Base-by-base conservation (phyloP, 2,329 filamentous ascomycete genomes). In the Talaromyces sp. region DNA sequence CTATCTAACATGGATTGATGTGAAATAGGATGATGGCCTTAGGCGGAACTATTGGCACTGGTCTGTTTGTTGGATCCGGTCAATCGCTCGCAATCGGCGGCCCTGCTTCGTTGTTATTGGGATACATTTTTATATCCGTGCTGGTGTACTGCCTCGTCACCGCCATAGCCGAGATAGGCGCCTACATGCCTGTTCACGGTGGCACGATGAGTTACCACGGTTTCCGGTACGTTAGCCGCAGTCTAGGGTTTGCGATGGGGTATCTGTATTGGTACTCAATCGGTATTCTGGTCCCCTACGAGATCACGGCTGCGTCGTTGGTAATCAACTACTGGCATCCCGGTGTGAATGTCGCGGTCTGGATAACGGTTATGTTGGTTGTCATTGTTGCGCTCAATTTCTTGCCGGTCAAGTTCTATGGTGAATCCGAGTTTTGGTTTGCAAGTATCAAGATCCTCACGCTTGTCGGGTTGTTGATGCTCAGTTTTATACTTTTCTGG, bases 301-400 rank as follows among this genome's bases (percentile, higher is more conserved):
- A 90, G 75, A 87, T 90, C 67, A 86, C 86, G 0, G 88, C 88
- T 8, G 86, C 87, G 13, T 84, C 85, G 47, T 82, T 89, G n/a
- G 81, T 90, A 35, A 87, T 90, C 66, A 78, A 85, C 66, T 89
- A 86, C 72, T 90, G 88, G 88, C 70, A 77, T 11, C 73, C 77
- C 3, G 70, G 71, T 19, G 76, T 82, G 58, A 77, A 80, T 49
- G 74, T 81, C 7, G 79, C 78, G 1, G 79, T 80, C 6, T 84
- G 81, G 81, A 83, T 84, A 61, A 84, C 85, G 3, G 84, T 87
- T 67, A 78, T 87, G 67, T 82, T 90, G 67, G 76, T 86, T 3
- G 80, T 90, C 19, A 85, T 90, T 56, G 74, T 84, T 17, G 75
- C 73, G 2, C 71, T 85, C 17, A 84, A 84, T 67, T 76, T 78